These are phyloP conservation scores for Monosporascus sp. DNA, from an alignment of 2,329 filamentous ascomycete genomes.

Conservation along the genomic window DNA sequence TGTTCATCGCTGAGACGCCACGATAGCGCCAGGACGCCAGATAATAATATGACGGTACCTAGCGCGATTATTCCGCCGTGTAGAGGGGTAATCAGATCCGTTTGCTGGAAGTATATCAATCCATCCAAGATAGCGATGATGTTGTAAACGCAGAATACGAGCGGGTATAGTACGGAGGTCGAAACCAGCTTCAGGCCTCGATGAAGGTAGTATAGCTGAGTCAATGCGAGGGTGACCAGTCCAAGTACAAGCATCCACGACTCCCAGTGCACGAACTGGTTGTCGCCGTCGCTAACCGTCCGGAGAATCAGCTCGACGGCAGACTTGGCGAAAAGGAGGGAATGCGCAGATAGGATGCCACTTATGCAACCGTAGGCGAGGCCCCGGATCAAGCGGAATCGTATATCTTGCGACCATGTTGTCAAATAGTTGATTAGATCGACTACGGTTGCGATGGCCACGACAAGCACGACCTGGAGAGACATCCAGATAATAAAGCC, in stretches of 20 bases:
- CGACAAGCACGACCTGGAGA: constrained; percentile 67
- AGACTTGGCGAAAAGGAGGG: constrained; percentile 88
- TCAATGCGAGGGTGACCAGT: constrained; percentile 75
- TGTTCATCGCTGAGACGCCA: constrained; percentile 86
- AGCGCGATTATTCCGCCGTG: constrained; percentile 78
- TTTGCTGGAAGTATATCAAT: constrained; percentile 92
- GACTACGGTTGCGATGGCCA: constrained; percentile 59
- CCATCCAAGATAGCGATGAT: constrained; percentile 97
- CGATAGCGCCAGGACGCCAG: constrained; percentile 83
- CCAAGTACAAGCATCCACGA: constrained; percentile 86
- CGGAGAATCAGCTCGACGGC: constrained; percentile 88
- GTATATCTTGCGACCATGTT: constrained; percentile 52
- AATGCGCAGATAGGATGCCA: constrained; percentile 90
- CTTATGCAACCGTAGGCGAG: constrained; percentile 86
- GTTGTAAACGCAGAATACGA: constrained; percentile 98
- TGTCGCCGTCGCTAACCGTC: constrained; percentile 77
- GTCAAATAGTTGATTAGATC: constrained; percentile 49
- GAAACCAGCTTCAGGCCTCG: constrained; percentile 90
- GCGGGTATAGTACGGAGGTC: constrained; percentile 90
- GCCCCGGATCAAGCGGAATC: constrained; percentile 71
- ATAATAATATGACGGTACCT: constrained; percentile 79
- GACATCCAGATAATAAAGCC: constrained; percentile 88
- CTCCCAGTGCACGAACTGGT: constrained; percentile 94
- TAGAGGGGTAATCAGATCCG: constrained; percentile 67
- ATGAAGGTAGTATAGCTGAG: constrained; percentile 92